Evolutionary conservation across 2,329 filamentous ascomycete species (phyloP).

Genomic region (Tympanopsis confertula): DNA sequence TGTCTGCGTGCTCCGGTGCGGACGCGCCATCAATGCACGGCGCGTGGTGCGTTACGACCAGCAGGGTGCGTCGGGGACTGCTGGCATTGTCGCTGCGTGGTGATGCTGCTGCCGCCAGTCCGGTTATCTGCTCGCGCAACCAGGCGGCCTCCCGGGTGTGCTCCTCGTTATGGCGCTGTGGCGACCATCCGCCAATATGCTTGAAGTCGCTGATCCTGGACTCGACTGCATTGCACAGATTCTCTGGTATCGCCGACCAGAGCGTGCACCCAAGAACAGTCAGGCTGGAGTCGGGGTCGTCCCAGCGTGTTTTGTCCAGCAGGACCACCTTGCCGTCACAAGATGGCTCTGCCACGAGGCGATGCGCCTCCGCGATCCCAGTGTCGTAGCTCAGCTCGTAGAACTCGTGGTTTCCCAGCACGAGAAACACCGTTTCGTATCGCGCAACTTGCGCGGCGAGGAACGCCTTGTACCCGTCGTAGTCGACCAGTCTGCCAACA

Average conservation of each 20-base stretch:
- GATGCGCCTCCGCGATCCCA: constrained; percentile 21
- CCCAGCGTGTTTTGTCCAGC: constrained; percentile 27
- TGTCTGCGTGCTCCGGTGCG: constrained; percentile 31
- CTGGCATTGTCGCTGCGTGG: constrained; percentile 4
- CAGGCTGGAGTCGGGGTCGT: constrained; percentile 25
- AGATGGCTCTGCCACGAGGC: constrained; percentile 22
- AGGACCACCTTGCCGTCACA: constrained; percentile 26
- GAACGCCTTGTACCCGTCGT: constrained; percentile 30
- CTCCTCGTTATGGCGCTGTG: constrained; percentile 32
- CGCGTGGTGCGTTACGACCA: constrained; percentile 46
- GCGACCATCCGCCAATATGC: constrained; percentile 37
- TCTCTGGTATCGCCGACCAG: constrained; percentile 35
- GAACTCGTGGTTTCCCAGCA: constrained; percentile 43
- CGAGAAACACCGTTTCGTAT: constrained; percentile 31
- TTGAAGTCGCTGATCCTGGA: constrained; percentile 39
- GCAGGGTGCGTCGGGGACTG: constrained; percentile 5
- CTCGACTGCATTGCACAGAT: constrained; percentile 23
- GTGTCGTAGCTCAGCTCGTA: constrained; percentile 27
- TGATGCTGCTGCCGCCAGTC: constrained; percentile 5
- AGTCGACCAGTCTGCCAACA: constrained; percentile 34
- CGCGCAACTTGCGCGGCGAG: constrained; percentile 24
- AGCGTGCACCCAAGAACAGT: constrained; percentile 45
- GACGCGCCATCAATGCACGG: constrained; percentile 36
- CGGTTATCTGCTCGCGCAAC: constrained; percentile 14
- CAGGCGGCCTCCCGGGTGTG: constrained; percentile 36